Evolutionary conservation across 208 protist species (phyloP), one percentile per base, ranked within the genome.

Genomic region (Phytomonas sp.): DNA sequence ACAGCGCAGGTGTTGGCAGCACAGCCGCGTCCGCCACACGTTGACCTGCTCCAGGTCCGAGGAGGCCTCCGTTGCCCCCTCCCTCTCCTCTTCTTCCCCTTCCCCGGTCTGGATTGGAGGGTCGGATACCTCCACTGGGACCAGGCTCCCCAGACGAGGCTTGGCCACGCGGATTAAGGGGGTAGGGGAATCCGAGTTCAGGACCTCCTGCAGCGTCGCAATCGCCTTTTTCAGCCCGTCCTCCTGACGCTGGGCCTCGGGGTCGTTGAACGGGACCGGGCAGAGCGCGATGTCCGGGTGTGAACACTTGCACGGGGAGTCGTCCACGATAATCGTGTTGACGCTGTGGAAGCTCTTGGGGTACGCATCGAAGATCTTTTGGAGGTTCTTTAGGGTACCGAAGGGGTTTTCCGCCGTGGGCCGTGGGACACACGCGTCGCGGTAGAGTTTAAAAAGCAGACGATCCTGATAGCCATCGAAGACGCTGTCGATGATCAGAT

Each of bases 311-410:
- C 84, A 84, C 10, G 88, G 86, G 8, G 88, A 94, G 67, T 96
- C 91, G 65, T 96, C 91, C 42, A 96, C 86, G 77, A 96, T 94
- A 75, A 96, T 93, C 4, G 91, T 96, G 77, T 96, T 96, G 23
- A 90, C 87, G 66, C 76, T 84, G 74, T 96, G 80, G 65, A 96
- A 96, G 69, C 87, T 93, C 52, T 88, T 78, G 4, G 86, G 86
- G 70, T 91, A 96, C 42, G 66, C 49, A 73, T 90, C 84, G 64
- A 94, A 97, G 36, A 97, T 91, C 31, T 71, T 65, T 63, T 93
- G 88, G 34, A 97, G 70, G 49, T 97, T 84, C 71, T 97, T 97
- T 34, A 93, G 76, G 26, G 92, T 97, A 42, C 89, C 86, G 64
- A 88, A 90, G 14, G 84, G 84, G 69, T 91, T 91, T 5, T 83